Evolutionary conservation across 2,329 filamentous ascomycete genomes (phyloP).

Genomic region (Talaromyces sp.): DNA sequence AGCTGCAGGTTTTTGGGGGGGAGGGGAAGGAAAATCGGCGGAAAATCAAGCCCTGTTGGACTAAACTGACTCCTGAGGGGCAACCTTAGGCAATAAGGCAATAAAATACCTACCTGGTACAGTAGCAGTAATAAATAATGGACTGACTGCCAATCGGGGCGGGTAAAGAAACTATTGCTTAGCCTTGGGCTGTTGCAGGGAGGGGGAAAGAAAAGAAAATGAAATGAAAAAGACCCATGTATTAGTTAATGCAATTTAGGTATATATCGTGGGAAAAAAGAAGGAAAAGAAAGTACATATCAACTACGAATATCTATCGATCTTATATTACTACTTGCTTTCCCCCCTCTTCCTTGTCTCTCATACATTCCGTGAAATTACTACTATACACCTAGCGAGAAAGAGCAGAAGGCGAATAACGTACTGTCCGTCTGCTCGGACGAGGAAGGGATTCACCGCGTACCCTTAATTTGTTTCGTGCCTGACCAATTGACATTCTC

Average conservation of each 20-base stretch:
- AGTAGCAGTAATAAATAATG: slow-evolving; percentile 6
- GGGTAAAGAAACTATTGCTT: slow-evolving; percentile 11
- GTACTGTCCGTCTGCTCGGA: neutral
- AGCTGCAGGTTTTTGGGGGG: slow-evolving; percentile 17
- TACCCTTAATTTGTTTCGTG: neutral
- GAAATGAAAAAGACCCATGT: neutral
- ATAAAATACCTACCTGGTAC: slow-evolving; percentile 11
- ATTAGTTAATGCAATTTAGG: slow-evolving; percentile 4
- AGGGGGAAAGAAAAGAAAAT: slow-evolving; percentile 8
- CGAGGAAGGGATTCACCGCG: neutral
- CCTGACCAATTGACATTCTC: slow-evolving; percentile 19
- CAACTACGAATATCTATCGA: neutral
- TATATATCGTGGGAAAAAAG: neutral
- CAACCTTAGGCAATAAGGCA: slow-evolving; percentile 12
- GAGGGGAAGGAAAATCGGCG: slow-evolving; percentile 11
- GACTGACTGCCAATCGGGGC: slow-evolving; percentile 1
- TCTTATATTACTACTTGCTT: neutral
- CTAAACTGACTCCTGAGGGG: slow-evolving; percentile 8
- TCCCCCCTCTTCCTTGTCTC: neutral
- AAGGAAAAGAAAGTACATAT: neutral
- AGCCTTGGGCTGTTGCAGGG: slow-evolving; percentile 9
- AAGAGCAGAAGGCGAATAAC: neutral
- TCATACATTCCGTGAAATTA: neutral
- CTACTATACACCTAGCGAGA: neutral
- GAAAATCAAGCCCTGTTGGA: slow-evolving; percentile 10